Conservation (phyloP, 257 asterid species). For the Vinca minor region DNA sequence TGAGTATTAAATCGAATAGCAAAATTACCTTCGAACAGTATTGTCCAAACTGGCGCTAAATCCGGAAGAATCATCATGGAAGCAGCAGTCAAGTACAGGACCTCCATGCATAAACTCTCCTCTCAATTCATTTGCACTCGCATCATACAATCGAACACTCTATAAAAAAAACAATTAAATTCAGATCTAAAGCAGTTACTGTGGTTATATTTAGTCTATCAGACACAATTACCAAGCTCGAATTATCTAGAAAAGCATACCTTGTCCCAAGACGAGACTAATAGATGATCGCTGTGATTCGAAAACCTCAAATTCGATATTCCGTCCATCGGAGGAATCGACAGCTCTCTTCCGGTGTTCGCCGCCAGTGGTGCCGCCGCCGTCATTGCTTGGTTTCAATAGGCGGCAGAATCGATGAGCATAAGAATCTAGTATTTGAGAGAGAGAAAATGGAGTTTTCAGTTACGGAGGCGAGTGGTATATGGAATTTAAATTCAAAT, state of each 20-base stretch:
- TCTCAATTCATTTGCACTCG: constrained; percentile 62
- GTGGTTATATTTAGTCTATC: not conserved
- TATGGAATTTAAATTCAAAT: constrained; percentile 10
- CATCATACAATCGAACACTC: constrained; percentile 85
- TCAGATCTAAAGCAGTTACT: constrained; percentile 5
- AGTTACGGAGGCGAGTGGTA: not conserved
- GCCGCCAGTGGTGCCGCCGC: constrained; percentile 43
- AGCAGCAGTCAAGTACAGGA: constrained; percentile 80
- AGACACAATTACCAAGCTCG: not conserved
- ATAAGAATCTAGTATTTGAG: not conserved
- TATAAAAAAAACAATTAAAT: constrained; percentile 13
- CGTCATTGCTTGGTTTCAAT: constrained; percentile 47
- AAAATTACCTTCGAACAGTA: constrained; percentile 64
- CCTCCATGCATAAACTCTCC: constrained; percentile 88
- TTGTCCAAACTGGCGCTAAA: constrained; percentile 75
- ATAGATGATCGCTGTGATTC: constrained; percentile 71
- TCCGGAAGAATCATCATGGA: constrained; percentile 87
- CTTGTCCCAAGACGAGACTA: constrained; percentile 90
- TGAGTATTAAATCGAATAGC: too few relatives aligned
- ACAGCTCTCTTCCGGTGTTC: constrained; percentile 47
- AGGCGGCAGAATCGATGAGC: too few relatives aligned
- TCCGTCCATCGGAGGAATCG: constrained; percentile 65
- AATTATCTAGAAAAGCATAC: constrained; percentile 20
- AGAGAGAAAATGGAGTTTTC: not conserved
- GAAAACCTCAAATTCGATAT: constrained; percentile 76